phyloP scores from a whole-genome alignment of 208 protist species.

The Ichthyophonus hoferi region DNA sequence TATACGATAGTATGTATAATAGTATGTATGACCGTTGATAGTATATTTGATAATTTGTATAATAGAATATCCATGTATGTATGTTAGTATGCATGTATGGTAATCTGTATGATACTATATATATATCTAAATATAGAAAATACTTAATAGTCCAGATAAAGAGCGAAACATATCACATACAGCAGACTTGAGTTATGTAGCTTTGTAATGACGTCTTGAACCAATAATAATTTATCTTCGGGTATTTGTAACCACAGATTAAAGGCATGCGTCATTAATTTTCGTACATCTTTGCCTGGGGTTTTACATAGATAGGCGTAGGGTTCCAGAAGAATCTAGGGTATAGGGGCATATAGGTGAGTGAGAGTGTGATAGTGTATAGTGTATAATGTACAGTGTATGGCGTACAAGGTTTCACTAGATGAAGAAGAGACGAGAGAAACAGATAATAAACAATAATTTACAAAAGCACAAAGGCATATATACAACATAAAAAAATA shows the following conservation, averaged over 20 bases:
- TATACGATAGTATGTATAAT: no score
- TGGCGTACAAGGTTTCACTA: no score
- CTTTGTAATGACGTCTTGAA: conserved; percentile 61
- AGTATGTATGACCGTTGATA: not conserved
- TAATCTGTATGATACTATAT: not conserved
- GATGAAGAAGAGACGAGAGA: no score
- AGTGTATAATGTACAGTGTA: no score
- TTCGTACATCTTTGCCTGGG: conserved; percentile 68
- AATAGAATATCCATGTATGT: not conserved
- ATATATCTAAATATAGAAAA: not conserved
- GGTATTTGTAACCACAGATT: conserved; percentile 67
- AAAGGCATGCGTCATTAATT: conserved; percentile 68
- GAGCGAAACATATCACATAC: conserved; percentile 36
- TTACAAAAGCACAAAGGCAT: no score
- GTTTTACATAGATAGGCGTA: conserved; percentile 60
- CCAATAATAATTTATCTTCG: conserved; percentile 42
- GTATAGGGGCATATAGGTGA: not conserved
- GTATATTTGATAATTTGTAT: not conserved
- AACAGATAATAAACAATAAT: no score
- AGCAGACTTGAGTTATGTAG: conserved; percentile 70
- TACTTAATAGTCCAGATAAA: not conserved
- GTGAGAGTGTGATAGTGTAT: not conserved
- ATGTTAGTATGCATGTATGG: not conserved
- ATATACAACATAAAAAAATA: no score
- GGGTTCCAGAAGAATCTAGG: conserved; percentile 54